Evolutionary conservation across 2,329 filamentous ascomycete species (phyloP), one percentile per base, ranked within the genome.

Genomic region (Ascocoryne sarcoides): DNA sequence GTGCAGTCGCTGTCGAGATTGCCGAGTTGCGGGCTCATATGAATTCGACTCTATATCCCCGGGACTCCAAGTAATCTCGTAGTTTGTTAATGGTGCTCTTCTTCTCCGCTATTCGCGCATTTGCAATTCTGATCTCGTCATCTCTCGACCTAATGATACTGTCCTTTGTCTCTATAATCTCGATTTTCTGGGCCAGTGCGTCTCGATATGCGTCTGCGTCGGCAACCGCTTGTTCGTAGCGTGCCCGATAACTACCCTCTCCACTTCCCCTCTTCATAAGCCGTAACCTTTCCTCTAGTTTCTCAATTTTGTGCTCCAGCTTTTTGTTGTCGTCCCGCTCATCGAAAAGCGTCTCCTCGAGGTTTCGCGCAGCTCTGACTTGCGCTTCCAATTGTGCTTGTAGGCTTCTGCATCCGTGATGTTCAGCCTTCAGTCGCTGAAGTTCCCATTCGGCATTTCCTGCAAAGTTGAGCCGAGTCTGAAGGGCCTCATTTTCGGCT

Each of bases 141-240:
- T 53, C 49, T 28, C 23, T 47, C 7, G 12, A 12, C 23, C 23
- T 26, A 12, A 12, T 26, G 12, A 26, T 26, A 7, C 12, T 26
- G 12, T 26, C 23, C 7, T 7, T 12, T 12, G 7, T 26, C 12
- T 26, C 7, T 12, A 26, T 7, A 12, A 26, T 26, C 12, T 26
- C 23, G 14, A 49, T n/a, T 18, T 43, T 36, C 8, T n/a, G 32
- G 14, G 44, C 37, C 4, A 56, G 36, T 4, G 47, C 3, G 23
- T 26, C 12, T 7, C 7, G 23, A 26, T 26, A 26, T 7, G 23
- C 12, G 17, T 54, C 52, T 4, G 49, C 44, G 26, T 56, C 52
- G 4, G 40, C 12, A 3, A 37, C 15, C 35, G 51, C 51, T 40
- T 56, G 45, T 32, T 56, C 52, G 39, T 53, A 53, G 10, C 36